phyloP scores from a whole-genome alignment of 2,329 filamentous ascomycete genomes.

The Xylaria arbuscula region DNA sequence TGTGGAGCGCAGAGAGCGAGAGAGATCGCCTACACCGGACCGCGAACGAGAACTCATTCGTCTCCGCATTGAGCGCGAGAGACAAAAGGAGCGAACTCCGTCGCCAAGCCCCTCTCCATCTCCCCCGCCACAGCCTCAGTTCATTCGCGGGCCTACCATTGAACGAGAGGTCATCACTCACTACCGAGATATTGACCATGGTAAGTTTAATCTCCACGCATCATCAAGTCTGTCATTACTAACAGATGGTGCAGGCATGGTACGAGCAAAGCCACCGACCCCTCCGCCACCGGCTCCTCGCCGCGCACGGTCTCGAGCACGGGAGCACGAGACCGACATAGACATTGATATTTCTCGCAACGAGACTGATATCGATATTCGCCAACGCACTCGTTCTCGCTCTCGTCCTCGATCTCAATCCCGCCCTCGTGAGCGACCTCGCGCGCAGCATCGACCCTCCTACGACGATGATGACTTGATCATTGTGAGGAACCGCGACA shows the following conservation, averaged over 20 bases:
- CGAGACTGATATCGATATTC: constrained; percentile 69
- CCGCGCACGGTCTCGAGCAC: constrained; percentile 56
- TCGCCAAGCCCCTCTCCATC: constrained; percentile 63
- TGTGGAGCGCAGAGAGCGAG: constrained; percentile 46
- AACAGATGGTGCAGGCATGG: constrained; percentile 55
- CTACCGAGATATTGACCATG: constrained; percentile 88
- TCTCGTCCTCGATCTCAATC: constrained; percentile 51
- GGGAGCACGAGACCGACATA: constrained; percentile 69
- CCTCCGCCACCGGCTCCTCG: constrained; percentile 64
- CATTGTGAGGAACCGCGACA: constrained; percentile 67
- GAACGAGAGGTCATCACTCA: constrained; percentile 91
- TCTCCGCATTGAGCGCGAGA: constrained; percentile 61
- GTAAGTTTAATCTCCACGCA: constrained; percentile 59
- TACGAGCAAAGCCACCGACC: constrained; percentile 56
- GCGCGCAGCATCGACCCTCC: constrained; percentile 49
- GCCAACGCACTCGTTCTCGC: constrained; percentile 54
- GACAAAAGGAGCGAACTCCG: constrained; percentile 55
- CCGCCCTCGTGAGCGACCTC: constrained; percentile 55
- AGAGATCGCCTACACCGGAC: constrained; percentile 54
- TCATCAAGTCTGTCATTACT: constrained; percentile 17
- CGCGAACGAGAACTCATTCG: constrained; percentile 59
- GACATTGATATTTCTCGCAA: constrained; percentile 67
- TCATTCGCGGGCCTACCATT: constrained; percentile 81
- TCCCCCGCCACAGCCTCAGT: constrained; percentile 69
- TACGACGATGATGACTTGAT: constrained; percentile 73